A percentile compares a stretch with the other conserved stretches of the same genome.
These are phyloP conservation scores for Heracleum sosnowskyi DNA, from an alignment of 129 eudicot genomes.

Conservation along the genomic window DNA sequence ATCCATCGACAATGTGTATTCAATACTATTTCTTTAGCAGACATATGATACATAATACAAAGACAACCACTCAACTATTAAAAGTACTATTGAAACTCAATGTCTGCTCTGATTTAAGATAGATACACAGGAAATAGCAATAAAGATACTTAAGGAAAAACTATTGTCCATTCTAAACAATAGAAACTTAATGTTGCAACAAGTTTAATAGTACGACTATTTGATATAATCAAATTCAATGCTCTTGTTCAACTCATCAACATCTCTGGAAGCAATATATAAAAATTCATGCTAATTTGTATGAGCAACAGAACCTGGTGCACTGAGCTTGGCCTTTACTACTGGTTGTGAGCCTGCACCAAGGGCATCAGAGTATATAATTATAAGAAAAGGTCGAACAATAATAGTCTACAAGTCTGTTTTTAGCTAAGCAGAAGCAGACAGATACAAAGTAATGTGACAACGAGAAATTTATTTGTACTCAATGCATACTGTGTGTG, in stretches of 20 bases:
- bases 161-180: neutral
- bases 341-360: constrained; percentile 47
- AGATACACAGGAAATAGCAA: neutral
- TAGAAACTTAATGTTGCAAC: too few species aligned
- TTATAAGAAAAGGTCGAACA: neutral
- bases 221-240: neutral
- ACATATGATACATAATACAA: neutral
- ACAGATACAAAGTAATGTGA: neutral
- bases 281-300: neutral
- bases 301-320: constrained; percentile 16
- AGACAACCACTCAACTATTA: neutral
- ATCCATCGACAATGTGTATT: neutral
- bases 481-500: neutral
- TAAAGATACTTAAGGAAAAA: neutral
- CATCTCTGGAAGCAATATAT: neutral
- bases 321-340: constrained; percentile 36
- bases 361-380: neutral
- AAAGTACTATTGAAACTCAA: too few species aligned
- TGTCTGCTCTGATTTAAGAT: neutral
- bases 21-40: neutral
- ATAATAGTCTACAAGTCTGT: too few species aligned
- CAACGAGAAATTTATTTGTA: neutral
- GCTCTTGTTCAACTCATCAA: neutral
- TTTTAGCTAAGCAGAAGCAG: too few species aligned
- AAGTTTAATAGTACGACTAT: too few species aligned